These are phyloP conservation scores for Trichocladium antarcticum DNA, from an alignment of 495 filamentous ascomycete species.

Conservation along the genomic window DNA sequence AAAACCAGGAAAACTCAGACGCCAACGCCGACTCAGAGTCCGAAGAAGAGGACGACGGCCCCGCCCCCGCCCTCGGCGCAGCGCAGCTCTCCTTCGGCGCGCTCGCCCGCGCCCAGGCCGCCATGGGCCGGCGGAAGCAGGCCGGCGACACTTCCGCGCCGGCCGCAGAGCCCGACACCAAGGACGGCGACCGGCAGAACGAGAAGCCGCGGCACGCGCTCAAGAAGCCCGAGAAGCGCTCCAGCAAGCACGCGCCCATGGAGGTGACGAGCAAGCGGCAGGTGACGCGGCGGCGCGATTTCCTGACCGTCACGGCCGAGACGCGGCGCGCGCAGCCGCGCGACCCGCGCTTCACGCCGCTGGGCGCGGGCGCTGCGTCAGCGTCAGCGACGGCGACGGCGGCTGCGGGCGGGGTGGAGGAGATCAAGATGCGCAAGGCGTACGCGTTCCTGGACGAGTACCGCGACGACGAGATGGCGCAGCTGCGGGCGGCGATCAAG, in stretches of 20 bases:
- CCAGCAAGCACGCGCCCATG: slow-evolving; percentile 79
- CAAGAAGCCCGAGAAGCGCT: slow-evolving; percentile 31
- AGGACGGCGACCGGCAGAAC: slow-evolving; percentile 9
- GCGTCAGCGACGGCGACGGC: neutral
- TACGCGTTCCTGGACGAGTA: slow-evolving; percentile 87
- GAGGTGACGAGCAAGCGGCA: slow-evolving; percentile 69
- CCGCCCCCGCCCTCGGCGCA: slow-evolving; percentile 20
- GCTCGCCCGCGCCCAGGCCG: slow-evolving; percentile 71
- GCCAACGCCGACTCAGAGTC: neutral
- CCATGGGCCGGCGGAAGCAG: slow-evolving; percentile 30
- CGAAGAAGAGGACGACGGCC: slow-evolving; percentile 26
- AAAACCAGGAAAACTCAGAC: slow-evolving; percentile 15
- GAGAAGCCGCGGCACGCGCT: neutral
- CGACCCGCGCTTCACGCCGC: slow-evolving; percentile 68
- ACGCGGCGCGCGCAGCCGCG: slow-evolving; percentile 48
- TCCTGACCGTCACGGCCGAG: slow-evolving; percentile 46
- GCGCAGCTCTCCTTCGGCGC: slow-evolving; percentile 71
- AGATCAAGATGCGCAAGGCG: slow-evolving; percentile 47
- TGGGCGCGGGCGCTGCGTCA: slow-evolving; percentile 42
- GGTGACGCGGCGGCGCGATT: slow-evolving; percentile 66
- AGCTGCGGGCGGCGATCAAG: slow-evolving; percentile 52
- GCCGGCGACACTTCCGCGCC: slow-evolving; percentile 4
- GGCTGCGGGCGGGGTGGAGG: slow-evolving; percentile 36
- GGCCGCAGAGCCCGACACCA: slow-evolving; percentile 10
- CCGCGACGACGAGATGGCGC: slow-evolving; percentile 61